Evolutionary conservation across 768 basidiomycete genomes (phyloP).

Genomic region (Pluteus cervinus): DNA sequence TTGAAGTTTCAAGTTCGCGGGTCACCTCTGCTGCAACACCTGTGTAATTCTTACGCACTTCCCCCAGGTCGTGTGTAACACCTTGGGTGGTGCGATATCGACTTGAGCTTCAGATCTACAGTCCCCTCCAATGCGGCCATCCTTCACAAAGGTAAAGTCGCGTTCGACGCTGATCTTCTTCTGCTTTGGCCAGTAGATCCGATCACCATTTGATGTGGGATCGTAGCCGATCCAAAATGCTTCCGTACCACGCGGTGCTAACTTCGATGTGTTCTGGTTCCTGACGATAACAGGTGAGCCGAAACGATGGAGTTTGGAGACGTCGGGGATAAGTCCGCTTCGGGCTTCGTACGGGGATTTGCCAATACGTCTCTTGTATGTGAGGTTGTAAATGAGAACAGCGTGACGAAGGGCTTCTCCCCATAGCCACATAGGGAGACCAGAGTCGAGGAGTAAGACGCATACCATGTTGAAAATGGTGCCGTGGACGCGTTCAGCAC

Average conservation of each 20-base stretch:
- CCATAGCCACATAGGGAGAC: slow-evolving; percentile 25
- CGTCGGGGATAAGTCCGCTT: slow-evolving; percentile 17
- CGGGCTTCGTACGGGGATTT: slow-evolving; percentile 12
- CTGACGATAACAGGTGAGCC: slow-evolving; percentile 18
- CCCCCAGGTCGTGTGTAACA: no score
- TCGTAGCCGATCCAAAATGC: slow-evolving; percentile 24
- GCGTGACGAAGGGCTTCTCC: slow-evolving; percentile 20
- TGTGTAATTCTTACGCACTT: no score
- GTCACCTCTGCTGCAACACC: no score
- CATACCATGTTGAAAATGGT: slow-evolving; percentile 17
- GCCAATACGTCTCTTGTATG: slow-evolving; percentile 12
- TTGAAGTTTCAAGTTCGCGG: no score
- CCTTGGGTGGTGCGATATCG: no score
- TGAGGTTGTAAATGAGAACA: slow-evolving; percentile 22
- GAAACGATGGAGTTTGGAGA: slow-evolving; percentile 17
- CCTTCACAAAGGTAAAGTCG: no score
- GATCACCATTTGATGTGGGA: slow-evolving; percentile 15
- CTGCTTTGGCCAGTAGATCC: slow-evolving; percentile 24
- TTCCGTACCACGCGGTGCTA: slow-evolving; percentile 10
- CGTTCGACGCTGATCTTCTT: slow-evolving; percentile 18
- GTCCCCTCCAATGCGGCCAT: no score
- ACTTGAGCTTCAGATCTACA: no score
- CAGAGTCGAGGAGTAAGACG: slow-evolving; percentile 18
- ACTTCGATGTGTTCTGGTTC: slow-evolving; percentile 13
- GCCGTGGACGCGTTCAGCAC: slow-evolving; percentile 26